Percentiles rank a stretch among this genome's conserved stretches.
These are phyloP conservation scores for Elaphomyces granulatus DNA, from an alignment of 495 filamentous ascomycete species.

Conservation along the genomic window DNA sequence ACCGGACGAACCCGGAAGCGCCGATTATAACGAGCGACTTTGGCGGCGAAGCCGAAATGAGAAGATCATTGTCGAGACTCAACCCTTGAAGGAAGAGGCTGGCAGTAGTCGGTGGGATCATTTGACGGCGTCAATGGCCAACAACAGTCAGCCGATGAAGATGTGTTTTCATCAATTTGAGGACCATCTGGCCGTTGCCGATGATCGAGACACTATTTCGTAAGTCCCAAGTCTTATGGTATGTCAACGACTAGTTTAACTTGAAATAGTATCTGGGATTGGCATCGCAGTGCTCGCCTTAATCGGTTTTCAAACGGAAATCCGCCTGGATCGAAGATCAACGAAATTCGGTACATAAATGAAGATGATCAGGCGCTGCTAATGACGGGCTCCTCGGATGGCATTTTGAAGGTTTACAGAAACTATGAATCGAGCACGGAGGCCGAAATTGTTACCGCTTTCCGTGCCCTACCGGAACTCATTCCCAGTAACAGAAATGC, in stretches of 20 bases:
- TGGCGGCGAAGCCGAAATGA: constrained; percentile 93
- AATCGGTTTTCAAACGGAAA: constrained; percentile 90
- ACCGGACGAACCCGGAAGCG: constrained; percentile 87
- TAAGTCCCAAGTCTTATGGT: constrained; percentile 17
- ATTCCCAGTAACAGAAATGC: constrained; percentile 86
- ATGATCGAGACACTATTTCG: constrained; percentile 76
- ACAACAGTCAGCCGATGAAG: constrained; percentile 71
- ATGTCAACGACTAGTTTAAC: no score
- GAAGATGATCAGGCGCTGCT: constrained; percentile 92
- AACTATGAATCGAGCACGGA: constrained; percentile 58
- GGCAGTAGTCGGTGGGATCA: constrained; percentile 73
- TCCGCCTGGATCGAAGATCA: constrained; percentile 79
- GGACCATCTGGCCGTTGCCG: constrained; percentile 84
- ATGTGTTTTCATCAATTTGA: constrained; percentile 98
- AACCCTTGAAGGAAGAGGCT: constrained; percentile 79
- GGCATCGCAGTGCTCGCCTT: constrained; percentile 55
- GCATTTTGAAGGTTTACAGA: constrained; percentile 83
- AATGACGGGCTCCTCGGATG: constrained; percentile 90
- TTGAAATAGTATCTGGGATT: constrained; percentile 92
- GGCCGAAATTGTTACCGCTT: constrained; percentile 79
- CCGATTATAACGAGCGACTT: constrained; percentile 90
- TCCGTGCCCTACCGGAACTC: constrained; percentile 83
- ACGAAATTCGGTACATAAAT: constrained; percentile 91
- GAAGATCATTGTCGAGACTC: constrained; percentile 75
- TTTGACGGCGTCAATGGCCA: constrained; percentile 63